These are phyloP conservation scores for Epichloe scottii DNA, from an alignment of 2,329 filamentous ascomycete genomes.

Conservation along the genomic window DNA sequence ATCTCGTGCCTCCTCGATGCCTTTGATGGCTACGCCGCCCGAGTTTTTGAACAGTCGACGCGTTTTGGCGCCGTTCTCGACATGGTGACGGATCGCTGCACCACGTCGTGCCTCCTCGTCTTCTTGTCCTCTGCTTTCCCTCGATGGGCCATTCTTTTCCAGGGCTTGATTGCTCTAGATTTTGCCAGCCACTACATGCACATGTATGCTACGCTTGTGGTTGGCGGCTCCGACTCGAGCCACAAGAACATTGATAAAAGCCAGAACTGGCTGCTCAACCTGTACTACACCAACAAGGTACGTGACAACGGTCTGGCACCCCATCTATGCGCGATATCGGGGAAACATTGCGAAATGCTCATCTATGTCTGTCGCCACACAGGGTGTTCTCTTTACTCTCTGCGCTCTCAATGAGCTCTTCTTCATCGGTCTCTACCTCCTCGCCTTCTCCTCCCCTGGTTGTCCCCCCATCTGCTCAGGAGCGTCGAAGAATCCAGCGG, in stretches of 20 bases:
- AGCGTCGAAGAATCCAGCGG: slow-evolving; percentile 41
- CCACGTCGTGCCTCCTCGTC: slow-evolving; percentile 85
- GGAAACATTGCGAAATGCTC: slow-evolving; percentile 7
- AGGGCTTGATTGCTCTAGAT: slow-evolving; percentile 83
- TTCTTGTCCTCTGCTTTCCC: slow-evolving; percentile 93
- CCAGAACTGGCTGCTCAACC: slow-evolving; percentile 77
- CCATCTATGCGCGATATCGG: not conserved
- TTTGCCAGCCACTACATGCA: slow-evolving; percentile 97
- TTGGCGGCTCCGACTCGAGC: slow-evolving; percentile 67
- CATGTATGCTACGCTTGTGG: slow-evolving; percentile 90
- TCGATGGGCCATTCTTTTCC: slow-evolving; percentile 87
- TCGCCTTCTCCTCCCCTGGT: slow-evolving; percentile 89
- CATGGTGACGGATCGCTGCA: slow-evolving; percentile 98
- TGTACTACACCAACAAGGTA: slow-evolving; percentile 97
- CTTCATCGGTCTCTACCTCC: slow-evolving; percentile 95
- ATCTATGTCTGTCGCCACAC: not conserved
- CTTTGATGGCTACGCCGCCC: slow-evolving; percentile 83
- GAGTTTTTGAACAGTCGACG: slow-evolving; percentile 72
- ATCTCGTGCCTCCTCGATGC: slow-evolving; percentile 92
- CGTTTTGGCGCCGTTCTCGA: slow-evolving; percentile 93
- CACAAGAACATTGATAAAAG: slow-evolving; percentile 91
- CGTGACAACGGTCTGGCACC: slow-evolving; percentile 14
- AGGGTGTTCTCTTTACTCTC: slow-evolving; percentile 85
- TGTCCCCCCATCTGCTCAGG: slow-evolving; percentile 72
- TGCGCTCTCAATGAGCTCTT: slow-evolving; percentile 90